Evolutionary conservation across 495 filamentous ascomycete species (phyloP), one percentile per base, ranked within the genome.

Genomic region (Aspergillus steynii): DNA sequence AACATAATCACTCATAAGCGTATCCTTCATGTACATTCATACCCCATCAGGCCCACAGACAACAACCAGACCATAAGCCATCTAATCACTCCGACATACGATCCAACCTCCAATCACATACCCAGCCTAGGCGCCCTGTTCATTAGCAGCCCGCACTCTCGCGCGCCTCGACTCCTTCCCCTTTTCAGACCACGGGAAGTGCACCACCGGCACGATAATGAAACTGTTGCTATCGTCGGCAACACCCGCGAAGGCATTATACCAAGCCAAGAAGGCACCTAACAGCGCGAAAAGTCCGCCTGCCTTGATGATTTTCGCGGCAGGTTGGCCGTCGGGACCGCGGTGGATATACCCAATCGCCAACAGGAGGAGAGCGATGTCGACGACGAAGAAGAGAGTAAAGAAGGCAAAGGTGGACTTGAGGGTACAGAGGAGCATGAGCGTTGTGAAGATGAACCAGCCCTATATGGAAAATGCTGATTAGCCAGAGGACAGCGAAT

Each of bases 161-260:
- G 34, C 54, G 5, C 20, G 14, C n/a, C 54, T 31, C 42, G 25
- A 55, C 79, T 89, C 77, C 62, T 87, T 86, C 42, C 85, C 90
- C 82, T 89, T 90, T 71, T 90, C 90, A 29, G 88, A 92, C 93
- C 93, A 96, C 3, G 92, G 93, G 82, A 97, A 96, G 79, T 96
- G 93, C 64, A 86, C 80, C 64, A 96, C 93, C 64, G 91, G 92
- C 66, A 94, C 80, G 65, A 93, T 74, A 80, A 96, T 93, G 86
- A 96, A 96, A 68, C 90, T 92, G 76, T 88, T 90, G 72, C 77
- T 82, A 46, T 69, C 71, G 69, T 97, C 93, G 26, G 88, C 89
- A 65, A 96, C 85, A 88, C 93, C 93, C 54, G 92, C 92, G 66
- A 96, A 80, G 12, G 92, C 92, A 66, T 93, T 92, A 71, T 94